Evolutionary conservation across 83 land plant species (phyloP).

Genomic region (Picea abies): DNA sequence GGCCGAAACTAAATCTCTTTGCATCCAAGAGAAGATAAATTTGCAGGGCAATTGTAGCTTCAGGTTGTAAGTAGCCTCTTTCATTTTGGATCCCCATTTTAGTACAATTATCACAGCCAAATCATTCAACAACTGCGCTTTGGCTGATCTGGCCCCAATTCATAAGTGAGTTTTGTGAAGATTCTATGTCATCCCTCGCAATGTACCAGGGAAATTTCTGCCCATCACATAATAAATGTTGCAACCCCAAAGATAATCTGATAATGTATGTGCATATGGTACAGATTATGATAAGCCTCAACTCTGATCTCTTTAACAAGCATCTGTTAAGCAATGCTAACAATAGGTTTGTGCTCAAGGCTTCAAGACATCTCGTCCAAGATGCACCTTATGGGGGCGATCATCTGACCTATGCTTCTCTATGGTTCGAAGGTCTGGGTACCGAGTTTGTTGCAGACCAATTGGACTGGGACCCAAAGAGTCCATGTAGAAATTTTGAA

Average conservation of each 20-base stretch:
- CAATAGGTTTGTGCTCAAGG: conserved; percentile 78
- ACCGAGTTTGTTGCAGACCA: too few species aligned
- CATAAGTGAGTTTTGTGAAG: conserved; percentile 10
- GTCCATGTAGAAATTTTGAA: too few species aligned
- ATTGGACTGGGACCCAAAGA: too few species aligned
- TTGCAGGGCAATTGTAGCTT: conserved; percentile 74
- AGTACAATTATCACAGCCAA: too few species aligned
- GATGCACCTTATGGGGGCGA: too few species aligned
- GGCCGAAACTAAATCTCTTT: conserved; percentile 72
- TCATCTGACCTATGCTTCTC: too few species aligned
- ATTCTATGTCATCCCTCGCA: conserved; percentile 27
- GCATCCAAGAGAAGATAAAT: conserved; percentile 89
- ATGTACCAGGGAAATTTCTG: conserved; percentile 71
- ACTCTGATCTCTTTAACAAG: conserved; percentile 42
- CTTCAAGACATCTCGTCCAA: too few species aligned
- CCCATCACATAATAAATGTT: conserved; percentile 51
- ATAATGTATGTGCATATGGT: conserved; percentile 57
- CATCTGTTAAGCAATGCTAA: conserved; percentile 54
- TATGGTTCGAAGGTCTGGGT: too few species aligned
- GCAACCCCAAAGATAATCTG: conserved; percentile 62
- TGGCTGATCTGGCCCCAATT: background rate
- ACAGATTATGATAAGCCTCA: conserved; percentile 86
- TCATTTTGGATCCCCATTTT: conserved; percentile 72
- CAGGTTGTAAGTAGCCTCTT: conserved; percentile 59
- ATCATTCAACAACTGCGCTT: too few species aligned